Conservation (phyloP, 257 asterid genomes). For the Ilex aquifolium region DNA sequence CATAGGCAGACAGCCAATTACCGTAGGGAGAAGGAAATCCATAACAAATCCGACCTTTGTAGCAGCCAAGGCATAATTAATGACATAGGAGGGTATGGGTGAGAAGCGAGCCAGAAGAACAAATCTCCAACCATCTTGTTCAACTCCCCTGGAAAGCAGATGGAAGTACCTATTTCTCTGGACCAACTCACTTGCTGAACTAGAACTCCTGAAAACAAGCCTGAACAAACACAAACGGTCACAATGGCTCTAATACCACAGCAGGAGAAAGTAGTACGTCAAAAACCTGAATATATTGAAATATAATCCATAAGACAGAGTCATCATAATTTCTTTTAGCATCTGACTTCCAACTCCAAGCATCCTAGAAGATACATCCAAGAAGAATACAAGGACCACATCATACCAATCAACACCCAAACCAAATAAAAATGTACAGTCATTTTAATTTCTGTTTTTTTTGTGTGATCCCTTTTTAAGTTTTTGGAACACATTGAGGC, state of each 20-base stretch:
- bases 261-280: not conserved
- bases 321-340: too few relatives aligned
- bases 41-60: constrained; percentile 59
- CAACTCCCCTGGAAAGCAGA: constrained; percentile 72
- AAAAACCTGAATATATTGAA: not conserved
- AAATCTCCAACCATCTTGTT: constrained; percentile 86
- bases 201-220: constrained; percentile 51
- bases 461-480: too few relatives aligned
- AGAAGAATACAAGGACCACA: too few relatives aligned
- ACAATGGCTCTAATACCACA: not conserved
- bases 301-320: not conserved
- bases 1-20: constrained; percentile 91
- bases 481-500: too few relatives aligned
- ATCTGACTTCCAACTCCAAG: too few relatives aligned
- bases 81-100: constrained; percentile 87
- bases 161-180: constrained; percentile 69
- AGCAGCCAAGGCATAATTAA: constrained; percentile 90
- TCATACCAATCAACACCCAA: too few relatives aligned
- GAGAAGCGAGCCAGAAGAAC: constrained; percentile 97
- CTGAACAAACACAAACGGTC: constrained; percentile 25
- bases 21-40: constrained; percentile 88
- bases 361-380: too few relatives aligned
- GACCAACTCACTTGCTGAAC: constrained; percentile 60
- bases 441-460: too few relatives aligned
- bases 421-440: too few relatives aligned